Conservation (phyloP, 2,329 filamentous ascomycete genomes). For the Epichloe typhina region DNA sequence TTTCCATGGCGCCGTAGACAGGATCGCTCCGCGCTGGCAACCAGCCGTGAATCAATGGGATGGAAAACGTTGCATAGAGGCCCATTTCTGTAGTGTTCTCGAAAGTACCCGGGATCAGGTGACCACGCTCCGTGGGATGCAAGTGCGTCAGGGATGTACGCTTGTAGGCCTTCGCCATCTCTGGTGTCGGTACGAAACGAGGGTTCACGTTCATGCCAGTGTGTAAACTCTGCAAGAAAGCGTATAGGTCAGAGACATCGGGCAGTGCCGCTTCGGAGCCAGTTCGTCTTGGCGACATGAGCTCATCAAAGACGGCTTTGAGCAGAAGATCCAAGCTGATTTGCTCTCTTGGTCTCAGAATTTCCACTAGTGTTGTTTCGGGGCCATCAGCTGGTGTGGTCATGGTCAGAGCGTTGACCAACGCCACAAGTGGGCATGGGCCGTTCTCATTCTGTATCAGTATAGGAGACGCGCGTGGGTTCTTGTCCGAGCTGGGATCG, state of each 20-base stretch:
- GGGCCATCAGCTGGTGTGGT: constrained; percentile 53
- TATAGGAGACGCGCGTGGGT: constrained; percentile 67
- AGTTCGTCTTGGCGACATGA: constrained; percentile 64
- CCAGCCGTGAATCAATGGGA: constrained; percentile 91
- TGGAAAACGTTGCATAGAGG: constrained; percentile 79
- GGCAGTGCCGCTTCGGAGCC: constrained; percentile 54
- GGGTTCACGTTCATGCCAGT: constrained; percentile 99
- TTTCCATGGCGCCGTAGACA: constrained; percentile 55
- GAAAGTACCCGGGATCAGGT: constrained; percentile 56
- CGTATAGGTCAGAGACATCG: constrained; percentile 77
- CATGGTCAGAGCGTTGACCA: constrained; percentile 84
- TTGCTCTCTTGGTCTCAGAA: constrained; percentile 68
- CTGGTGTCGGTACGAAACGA: constrained; percentile 54
- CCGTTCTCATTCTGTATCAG: constrained; percentile 89
- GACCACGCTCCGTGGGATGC: constrained; percentile 35
- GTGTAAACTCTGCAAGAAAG: constrained; percentile 76
- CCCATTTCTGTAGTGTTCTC: constrained; percentile 78
- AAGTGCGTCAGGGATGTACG: constrained; percentile 40
- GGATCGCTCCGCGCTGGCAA: constrained; percentile 55
- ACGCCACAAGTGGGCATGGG: constrained; percentile 79
- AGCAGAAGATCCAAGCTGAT: constrained; percentile 76
- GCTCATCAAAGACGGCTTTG: constrained; percentile 83
- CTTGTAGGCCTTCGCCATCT: constrained; percentile 33
- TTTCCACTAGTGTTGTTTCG: constrained; percentile 63
- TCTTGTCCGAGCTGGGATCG: constrained; percentile 46